phyloP scores from a whole-genome alignment of 1,284 basidiomycete species.

The Anthracocystis walkeri region DNA sequence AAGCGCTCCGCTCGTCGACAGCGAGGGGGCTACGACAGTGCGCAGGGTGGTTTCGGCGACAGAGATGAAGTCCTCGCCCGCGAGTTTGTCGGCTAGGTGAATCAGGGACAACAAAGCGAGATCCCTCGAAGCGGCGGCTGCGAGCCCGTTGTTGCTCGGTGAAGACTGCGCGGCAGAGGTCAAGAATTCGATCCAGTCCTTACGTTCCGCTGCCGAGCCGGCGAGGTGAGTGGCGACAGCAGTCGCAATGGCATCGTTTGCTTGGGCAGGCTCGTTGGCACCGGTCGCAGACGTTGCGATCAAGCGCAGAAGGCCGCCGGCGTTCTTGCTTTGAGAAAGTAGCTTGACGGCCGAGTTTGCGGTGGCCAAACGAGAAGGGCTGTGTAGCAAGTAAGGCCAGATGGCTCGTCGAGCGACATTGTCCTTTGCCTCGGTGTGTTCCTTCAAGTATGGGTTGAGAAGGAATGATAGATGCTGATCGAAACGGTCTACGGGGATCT shows the following conservation, averaged over 20 bases:
- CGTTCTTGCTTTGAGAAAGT: conserved; percentile 15
- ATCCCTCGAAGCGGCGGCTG: conserved; percentile 25
- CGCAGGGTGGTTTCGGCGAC: conserved; percentile 22
- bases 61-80: conserved; percentile 15
- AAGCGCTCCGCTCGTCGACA: conserved; percentile 12
- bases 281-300: conserved; percentile 16
- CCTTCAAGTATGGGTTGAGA: conserved; percentile 24
- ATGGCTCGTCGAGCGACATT: conserved; percentile 34
- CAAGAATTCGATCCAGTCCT: conserved; percentile 34
- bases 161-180: conserved; percentile 7
- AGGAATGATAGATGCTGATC: conserved; percentile 42
- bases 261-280: conserved; percentile 11
- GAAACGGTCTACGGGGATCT: conserved; percentile 27
- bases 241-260: conserved; percentile 26
- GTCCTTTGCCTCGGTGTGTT: conserved; percentile 15
- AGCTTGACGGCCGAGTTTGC: conserved; percentile 16
- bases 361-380: conserved; percentile 9
- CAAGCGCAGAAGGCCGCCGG: conserved; percentile 8
- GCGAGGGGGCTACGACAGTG: conserved; percentile 20
- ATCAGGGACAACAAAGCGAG: conserved; percentile 38
- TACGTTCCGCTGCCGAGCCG: conserved; percentile 6
- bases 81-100: conserved; percentile 19
- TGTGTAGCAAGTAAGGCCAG: conserved; percentile 39
- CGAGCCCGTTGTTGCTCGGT: not conserved
- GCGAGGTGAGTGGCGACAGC: conserved; percentile 15